Percentiles rank a stretch among this genome's conserved stretches.
Conservation (phyloP, 129 eudicot species). For the Tagetes patula region DNA sequence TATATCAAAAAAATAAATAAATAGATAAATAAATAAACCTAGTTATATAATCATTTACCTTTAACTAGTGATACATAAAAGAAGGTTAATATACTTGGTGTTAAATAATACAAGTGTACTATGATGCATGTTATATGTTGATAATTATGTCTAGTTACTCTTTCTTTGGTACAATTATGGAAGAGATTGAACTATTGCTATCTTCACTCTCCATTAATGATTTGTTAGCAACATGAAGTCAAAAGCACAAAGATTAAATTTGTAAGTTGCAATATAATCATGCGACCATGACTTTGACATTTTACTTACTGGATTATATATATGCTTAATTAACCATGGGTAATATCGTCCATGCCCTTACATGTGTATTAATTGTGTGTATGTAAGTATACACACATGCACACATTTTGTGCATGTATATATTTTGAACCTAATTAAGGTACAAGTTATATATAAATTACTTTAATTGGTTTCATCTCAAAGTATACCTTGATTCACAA, state of each 20-base stretch:
- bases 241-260: constrained; percentile 44
- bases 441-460: background rate
- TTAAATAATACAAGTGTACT: constrained; percentile 16
- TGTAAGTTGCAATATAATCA: constrained; percentile 32
- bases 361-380: background rate
- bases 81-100: constrained; percentile 13
- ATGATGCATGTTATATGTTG: constrained; percentile 24
- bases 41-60: background rate
- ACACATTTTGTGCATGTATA: background rate
- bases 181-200: constrained; percentile 25
- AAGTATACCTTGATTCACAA: background rate
- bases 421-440: background rate
- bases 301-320: constrained; percentile 16
- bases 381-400: background rate
- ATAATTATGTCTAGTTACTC: constrained; percentile 35
- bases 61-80: background rate
- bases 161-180: constrained; percentile 38
- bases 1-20: no score
- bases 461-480: background rate
- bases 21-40: no score
- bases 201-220: constrained; percentile 29
- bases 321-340: constrained; percentile 4
- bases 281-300: constrained; percentile 30
- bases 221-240: constrained; percentile 32
- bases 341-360: constrained; percentile 1